phyloP scores from a whole-genome alignment of 352 stramenopile genomes.

The Globisporangium okanoganense region DNA sequence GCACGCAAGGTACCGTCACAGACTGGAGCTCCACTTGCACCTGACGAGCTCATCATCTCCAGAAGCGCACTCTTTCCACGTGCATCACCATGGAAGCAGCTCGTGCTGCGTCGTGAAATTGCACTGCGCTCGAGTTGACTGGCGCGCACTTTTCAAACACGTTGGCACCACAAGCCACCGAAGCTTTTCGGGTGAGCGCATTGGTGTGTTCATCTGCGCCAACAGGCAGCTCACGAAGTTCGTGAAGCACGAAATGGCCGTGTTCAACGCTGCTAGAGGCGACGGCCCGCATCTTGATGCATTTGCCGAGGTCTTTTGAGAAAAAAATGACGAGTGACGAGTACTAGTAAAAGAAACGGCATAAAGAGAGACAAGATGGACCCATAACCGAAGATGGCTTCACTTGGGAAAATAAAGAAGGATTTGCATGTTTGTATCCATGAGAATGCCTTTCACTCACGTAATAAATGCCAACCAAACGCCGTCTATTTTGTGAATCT shows the following conservation, averaged over 20 bases:
- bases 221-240: conserved; percentile 14
- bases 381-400: conserved; percentile 3
- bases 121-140: conserved; percentile 12
- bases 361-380: not conserved
- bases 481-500: conserved; percentile 1
- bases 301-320: conserved; percentile 30
- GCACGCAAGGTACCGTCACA: not conserved
- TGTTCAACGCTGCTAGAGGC: not conserved
- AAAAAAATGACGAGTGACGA: not conserved
- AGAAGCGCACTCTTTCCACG: not conserved
- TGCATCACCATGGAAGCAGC: not conserved
- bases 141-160: conserved; percentile 3
- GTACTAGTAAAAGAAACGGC: not conserved
- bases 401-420: not conserved
- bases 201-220: conserved; percentile 26
- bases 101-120: conserved; percentile 5
- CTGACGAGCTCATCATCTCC: conserved; percentile 13
- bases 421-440: not conserved
- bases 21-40: conserved; percentile 17
- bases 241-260: conserved; percentile 24
- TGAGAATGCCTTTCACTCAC: no score
- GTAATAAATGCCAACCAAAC: no score
- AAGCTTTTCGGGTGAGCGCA: not conserved
- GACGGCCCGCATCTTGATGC: conserved; percentile 13
- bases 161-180: not conserved